Conservation (phyloP, 441 rosid species). For the Breynia disticha region DNA sequence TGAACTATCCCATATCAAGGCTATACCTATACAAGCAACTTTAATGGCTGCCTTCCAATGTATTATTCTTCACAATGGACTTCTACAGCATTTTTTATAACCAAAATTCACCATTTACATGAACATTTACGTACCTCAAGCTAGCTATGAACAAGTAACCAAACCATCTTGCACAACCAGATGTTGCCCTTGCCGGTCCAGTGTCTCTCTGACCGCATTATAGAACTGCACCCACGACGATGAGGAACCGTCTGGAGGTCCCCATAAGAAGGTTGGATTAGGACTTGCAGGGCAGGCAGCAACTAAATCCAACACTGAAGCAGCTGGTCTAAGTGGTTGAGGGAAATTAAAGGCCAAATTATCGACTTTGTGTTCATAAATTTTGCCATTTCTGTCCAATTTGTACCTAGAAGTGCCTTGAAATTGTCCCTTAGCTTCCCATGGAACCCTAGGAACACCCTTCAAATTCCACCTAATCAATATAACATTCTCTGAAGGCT, state of each 20-base stretch:
- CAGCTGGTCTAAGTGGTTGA: slow-evolving; percentile 56
- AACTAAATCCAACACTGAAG: slow-evolving; percentile 78
- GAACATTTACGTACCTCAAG: slow-evolving; percentile 12
- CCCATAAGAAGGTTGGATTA: slow-evolving; percentile 67
- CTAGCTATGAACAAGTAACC: slow-evolving; percentile 58
- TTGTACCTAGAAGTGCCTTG: slow-evolving; percentile 91
- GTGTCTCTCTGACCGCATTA: slow-evolving; percentile 50
- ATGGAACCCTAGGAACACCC: slow-evolving; percentile 87
- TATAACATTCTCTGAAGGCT: slow-evolving; percentile 89
- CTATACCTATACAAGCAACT: slow-evolving; percentile 27
- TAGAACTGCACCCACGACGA: slow-evolving; percentile 73
- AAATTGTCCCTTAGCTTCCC: slow-evolving; percentile 90
- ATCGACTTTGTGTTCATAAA: slow-evolving; percentile 85
- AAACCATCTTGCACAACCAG: slow-evolving; percentile 41
- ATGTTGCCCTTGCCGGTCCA: slow-evolving; percentile 34
- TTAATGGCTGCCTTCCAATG: slow-evolving; percentile 8
- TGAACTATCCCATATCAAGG: slow-evolving; percentile 17
- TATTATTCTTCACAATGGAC: slow-evolving; percentile 12
- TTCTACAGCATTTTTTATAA: slow-evolving; percentile 9
- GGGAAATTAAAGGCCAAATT: slow-evolving; percentile 91
- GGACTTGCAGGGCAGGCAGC: slow-evolving; percentile 74
- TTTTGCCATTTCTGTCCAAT: slow-evolving; percentile 79
- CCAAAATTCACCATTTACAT: slow-evolving; percentile 23
- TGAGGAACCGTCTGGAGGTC: slow-evolving; percentile 39
- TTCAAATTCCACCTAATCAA: slow-evolving; percentile 82